Evolutionary conservation across 208 protist species (phyloP).

Genomic region (Porcisia hertigi): DNA sequence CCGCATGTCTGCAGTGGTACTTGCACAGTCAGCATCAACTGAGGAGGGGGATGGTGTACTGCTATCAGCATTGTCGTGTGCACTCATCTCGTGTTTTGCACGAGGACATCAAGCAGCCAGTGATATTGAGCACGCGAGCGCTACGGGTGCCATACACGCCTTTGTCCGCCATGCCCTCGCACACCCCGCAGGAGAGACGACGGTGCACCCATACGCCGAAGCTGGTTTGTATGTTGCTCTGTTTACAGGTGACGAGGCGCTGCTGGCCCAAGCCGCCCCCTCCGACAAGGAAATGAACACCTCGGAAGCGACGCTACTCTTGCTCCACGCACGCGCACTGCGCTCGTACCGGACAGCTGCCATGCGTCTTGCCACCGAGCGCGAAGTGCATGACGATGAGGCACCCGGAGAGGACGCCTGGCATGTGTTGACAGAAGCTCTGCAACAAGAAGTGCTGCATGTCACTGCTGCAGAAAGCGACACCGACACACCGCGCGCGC

Average conservation of each 20-base stretch:
- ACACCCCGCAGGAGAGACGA: neutral
- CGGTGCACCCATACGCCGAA: conserved; percentile 14
- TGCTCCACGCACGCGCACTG: conserved; percentile 1
- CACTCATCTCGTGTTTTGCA: neutral
- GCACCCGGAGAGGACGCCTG: conserved; percentile 8
- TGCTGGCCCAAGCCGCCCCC: conserved; percentile 11
- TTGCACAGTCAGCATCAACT: neutral
- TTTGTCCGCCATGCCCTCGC: neutral
- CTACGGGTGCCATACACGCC: neutral
- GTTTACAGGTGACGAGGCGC: conserved; percentile 12
- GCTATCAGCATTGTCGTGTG: neutral
- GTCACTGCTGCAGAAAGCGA: neutral
- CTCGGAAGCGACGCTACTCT: neutral
- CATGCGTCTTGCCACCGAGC: neutral
- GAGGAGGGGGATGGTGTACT: neutral
- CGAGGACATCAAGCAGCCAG: neutral
- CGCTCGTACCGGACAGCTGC: conserved; percentile 7
- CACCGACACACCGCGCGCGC: neutral
- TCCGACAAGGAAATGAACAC: conserved; percentile 4
- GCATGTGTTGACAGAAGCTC: conserved; percentile 3
- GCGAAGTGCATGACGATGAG: neutral
- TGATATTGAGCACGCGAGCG: neutral
- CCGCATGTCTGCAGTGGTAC: conserved; percentile 5
- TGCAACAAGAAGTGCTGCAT: neutral
- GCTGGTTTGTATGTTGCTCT: conserved; percentile 24